Evolutionary conservation across 2,329 filamentous ascomycete species (phyloP), one percentile per base, ranked within the genome.

Genomic region (Pseudogymnoascus sp.): DNA sequence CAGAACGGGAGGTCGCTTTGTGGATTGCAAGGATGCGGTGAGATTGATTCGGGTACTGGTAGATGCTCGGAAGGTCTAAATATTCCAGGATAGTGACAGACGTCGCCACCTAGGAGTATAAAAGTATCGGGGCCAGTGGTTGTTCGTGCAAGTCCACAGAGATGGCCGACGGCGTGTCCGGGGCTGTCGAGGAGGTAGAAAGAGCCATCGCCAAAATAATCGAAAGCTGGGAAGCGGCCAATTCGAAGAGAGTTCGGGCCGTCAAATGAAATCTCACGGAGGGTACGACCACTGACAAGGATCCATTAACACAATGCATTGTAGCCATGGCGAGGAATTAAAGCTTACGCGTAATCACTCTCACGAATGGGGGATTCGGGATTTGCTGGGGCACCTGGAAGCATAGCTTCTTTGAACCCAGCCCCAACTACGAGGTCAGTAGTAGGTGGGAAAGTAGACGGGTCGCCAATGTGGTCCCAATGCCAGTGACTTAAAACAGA

Each of bases 401-500:
- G 67, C 67, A 79, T 77, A 0, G 70, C 70, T 1, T 75, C 65
- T 59, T 77, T 79, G 69, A 84, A 80, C 0, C 82, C 82, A 0
- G 82, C 78, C 0, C 83, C 83, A 3, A 84, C 81, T 34, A 84
- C 67, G 0, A 85, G 67, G 7, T 78, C 74, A 0, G 81, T 82
- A 0, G 67, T 71, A 0, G 67, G 0, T 0, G 81, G 79, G 59
- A 85, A 85, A 0, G 70, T 72, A 0, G 77, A 75, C 0, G 77
- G 74, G 62, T 84, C 78, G 0, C 82, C 83, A 7, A 77, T 79
- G 63, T 85, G 83, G 67, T 85, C 82, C 70, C 75, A 80, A 65
- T 80, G 78, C 71, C 75, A 79, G 66, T 83, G 80, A 63, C 77
- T 78, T 70, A 73, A 74, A 16, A 56, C 11, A 14, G 8, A 5